phyloP scores from a whole-genome alignment of 1,284 basidiomycete species.

The Athelia sp. region DNA sequence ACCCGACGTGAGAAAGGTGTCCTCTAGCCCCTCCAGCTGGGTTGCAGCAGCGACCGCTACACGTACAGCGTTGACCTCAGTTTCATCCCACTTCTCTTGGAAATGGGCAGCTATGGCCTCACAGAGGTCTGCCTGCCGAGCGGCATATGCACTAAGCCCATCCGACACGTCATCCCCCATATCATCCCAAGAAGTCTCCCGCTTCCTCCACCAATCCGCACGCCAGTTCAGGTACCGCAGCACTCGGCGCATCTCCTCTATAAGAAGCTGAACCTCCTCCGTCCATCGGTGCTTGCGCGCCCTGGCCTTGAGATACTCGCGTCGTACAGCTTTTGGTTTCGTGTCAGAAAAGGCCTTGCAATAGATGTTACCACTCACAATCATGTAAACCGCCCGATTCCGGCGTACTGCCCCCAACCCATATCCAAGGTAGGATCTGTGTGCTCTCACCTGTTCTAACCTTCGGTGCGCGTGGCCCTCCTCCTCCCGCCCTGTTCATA shows the following conservation, averaged over 20 bases:
- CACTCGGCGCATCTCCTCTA: background rate
- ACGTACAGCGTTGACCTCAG: background rate
- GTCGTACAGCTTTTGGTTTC: background rate
- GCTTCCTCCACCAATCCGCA: background rate
- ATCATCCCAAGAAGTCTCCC: background rate
- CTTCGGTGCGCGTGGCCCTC: background rate
- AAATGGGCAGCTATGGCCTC: background rate
- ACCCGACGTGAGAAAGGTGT: no score
- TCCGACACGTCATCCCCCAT: background rate
- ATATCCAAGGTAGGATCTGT: background rate
- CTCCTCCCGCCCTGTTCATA: background rate
- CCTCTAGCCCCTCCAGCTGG: background rate
- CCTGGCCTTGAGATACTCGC: background rate
- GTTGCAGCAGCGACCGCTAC: slow-evolving; percentile 6
- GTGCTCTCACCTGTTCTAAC: no score
- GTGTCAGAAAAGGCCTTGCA: background rate
- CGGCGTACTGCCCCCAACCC: background rate
- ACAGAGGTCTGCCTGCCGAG: background rate
- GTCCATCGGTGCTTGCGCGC: background rate
- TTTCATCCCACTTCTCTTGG: background rate
- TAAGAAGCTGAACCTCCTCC: background rate
- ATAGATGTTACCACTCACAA: background rate
- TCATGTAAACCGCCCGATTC: background rate
- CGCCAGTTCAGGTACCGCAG: background rate
- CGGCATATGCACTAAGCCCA: background rate